These are phyloP conservation scores for Pseudophaeomoniella oleicola DNA, from an alignment of 2,329 filamentous ascomycete species.

Conservation along the genomic window DNA sequence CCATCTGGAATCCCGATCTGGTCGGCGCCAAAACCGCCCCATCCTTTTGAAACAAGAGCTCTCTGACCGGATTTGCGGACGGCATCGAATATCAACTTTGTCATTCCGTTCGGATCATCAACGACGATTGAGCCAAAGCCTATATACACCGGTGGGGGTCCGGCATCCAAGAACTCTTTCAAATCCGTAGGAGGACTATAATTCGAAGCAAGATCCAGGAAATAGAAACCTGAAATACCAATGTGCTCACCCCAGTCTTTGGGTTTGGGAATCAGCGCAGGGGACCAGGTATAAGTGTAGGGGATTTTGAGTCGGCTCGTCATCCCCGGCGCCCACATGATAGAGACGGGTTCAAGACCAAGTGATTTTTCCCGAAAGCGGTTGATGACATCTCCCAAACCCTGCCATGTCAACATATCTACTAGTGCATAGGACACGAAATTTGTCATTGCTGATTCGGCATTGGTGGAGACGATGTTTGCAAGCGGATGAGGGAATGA, in stretches of 20 bases:
- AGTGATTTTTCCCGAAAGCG: slow-evolving; percentile 62
- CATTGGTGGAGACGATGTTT: slow-evolving; percentile 63
- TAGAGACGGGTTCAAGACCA: slow-evolving; percentile 60
- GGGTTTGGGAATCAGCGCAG: slow-evolving; percentile 63
- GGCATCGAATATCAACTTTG: slow-evolving; percentile 57
- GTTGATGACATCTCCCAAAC: slow-evolving; percentile 81
- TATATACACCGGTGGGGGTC: slow-evolving; percentile 64
- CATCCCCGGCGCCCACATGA: slow-evolving; percentile 72
- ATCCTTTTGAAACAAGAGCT: slow-evolving; percentile 73
- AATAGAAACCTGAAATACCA: slow-evolving; percentile 62
- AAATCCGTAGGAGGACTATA: slow-evolving; percentile 54
- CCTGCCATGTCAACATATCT: slow-evolving; percentile 89
- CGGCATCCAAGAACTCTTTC: slow-evolving; percentile 49
- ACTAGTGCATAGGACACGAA: slow-evolving; percentile 73
- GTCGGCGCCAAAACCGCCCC: slow-evolving; percentile 70
- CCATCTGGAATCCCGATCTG: slow-evolving; percentile 54
- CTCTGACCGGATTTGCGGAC: slow-evolving; percentile 53
- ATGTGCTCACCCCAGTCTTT: slow-evolving; percentile 61
- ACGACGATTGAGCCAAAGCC: slow-evolving; percentile 76
- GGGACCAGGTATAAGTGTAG: slow-evolving; percentile 87
- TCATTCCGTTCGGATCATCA: slow-evolving; percentile 58
- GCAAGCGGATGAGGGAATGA: slow-evolving; percentile 77
- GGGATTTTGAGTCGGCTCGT: slow-evolving; percentile 62
- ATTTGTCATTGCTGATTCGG: slow-evolving; percentile 63
- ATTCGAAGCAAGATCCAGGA: slow-evolving; percentile 51